Evolutionary conservation across 768 basidiomycete genomes (phyloP).

Genomic region (Hortiboletus campestris): DNA sequence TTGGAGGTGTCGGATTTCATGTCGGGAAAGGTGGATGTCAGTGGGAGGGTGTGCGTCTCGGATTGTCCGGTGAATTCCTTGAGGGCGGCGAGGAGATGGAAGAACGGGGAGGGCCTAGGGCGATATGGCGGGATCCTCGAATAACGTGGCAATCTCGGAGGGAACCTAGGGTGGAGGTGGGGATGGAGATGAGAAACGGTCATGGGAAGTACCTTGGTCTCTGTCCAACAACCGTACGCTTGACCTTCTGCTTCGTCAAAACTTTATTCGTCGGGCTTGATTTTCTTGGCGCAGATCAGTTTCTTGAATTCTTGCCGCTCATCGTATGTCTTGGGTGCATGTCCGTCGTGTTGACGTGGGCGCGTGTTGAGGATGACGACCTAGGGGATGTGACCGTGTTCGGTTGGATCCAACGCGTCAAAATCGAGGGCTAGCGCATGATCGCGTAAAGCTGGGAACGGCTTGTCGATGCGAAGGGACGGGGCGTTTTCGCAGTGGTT

Average conservation of each 20-base stretch:
- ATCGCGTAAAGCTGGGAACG: constrained; percentile 79
- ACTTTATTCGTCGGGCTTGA: constrained; percentile 91
- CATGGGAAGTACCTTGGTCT: constrained; percentile 39
- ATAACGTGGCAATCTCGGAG: constrained; percentile 59
- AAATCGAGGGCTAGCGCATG: constrained; percentile 73
- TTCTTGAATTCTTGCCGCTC: constrained; percentile 82
- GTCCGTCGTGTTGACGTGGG: constrained; percentile 59
- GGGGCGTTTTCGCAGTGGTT: constrained; percentile 75
- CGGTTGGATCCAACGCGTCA: constrained; percentile 78
- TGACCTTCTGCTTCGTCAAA: constrained; percentile 93
- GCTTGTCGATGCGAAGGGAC: constrained; percentile 82
- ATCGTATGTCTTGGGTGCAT: constrained; percentile 46
- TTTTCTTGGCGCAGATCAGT: constrained; percentile 54
- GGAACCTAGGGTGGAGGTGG: constrained; percentile 48
- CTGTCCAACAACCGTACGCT: constrained; percentile 77
- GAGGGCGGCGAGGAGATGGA: constrained; percentile 74
- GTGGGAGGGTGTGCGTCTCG: constrained; percentile 64
- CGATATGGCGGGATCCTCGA: constrained; percentile 56
- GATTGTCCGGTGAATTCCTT: constrained; percentile 56
- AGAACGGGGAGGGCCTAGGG: constrained; percentile 58
- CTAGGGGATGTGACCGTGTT: constrained; percentile 89
- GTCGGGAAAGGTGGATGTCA: constrained; percentile 87
- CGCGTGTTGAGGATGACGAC: constrained; percentile 56
- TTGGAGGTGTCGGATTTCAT: constrained; percentile 88
- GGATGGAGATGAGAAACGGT: background rate